Evolutionary conservation across 177 flowering plant species (phyloP).

Genomic region (Vitis hybrid): DNA sequence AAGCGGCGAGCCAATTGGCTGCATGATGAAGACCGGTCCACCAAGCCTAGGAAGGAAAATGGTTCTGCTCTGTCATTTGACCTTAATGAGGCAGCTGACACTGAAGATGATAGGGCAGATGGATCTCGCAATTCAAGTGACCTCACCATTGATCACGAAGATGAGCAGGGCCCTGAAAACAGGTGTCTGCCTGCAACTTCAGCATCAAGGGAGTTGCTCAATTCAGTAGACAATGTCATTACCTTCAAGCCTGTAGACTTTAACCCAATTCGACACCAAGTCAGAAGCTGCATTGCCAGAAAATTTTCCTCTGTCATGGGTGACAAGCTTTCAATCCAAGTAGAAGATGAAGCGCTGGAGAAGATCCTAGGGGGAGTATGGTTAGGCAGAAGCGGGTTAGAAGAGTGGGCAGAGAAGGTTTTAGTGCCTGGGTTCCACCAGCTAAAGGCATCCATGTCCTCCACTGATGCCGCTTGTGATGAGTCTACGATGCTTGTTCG

Average conservation of each 20-base stretch:
- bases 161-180: slow-evolving; percentile 36
- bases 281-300: slow-evolving; percentile 39
- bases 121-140: slow-evolving; percentile 82
- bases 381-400: slow-evolving; percentile 58
- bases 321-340: slow-evolving; percentile 31
- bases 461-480: background rate
- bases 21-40: slow-evolving; percentile 36
- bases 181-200: slow-evolving; percentile 22
- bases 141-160: slow-evolving; percentile 73
- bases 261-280: slow-evolving; percentile 31
- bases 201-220: slow-evolving; percentile 41
- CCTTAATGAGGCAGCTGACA: slow-evolving; percentile 60
- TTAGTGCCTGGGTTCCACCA: slow-evolving; percentile 64
- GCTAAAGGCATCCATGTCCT: slow-evolving; percentile 39
- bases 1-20: slow-evolving; percentile 73
- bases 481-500: slow-evolving; percentile 26
- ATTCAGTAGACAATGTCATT: slow-evolving; percentile 54
- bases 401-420: slow-evolving; percentile 68
- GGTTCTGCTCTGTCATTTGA: slow-evolving; percentile 54
- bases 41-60: slow-evolving; percentile 51
- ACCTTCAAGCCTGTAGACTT: slow-evolving; percentile 75
- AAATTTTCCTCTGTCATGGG: slow-evolving; percentile 43
- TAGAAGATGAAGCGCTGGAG: slow-evolving; percentile 58
- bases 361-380: slow-evolving; percentile 70
- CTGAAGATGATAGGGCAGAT: slow-evolving; percentile 52